Base-by-base conservation (phyloP, 2,329 filamentous ascomycete species). In the Polytolypa hystricis region DNA sequence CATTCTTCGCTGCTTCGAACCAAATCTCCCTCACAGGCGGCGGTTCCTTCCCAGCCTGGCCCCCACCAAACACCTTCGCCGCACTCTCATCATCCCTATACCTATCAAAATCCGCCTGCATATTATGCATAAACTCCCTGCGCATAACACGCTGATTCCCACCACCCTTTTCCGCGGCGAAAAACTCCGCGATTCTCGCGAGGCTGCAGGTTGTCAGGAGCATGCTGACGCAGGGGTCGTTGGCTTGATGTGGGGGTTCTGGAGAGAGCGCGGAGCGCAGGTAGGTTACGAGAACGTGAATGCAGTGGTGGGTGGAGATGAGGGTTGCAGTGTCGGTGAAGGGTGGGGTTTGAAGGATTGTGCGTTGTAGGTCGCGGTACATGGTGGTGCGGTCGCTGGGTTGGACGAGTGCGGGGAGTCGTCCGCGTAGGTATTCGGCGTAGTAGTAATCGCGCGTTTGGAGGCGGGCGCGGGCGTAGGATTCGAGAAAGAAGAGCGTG, bases 101-200 rank as follows among this genome's bases (percentile, higher is more conserved):
- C 19, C 42, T 41, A 28, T 47, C 56, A 44, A 56, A 56, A 38
- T 64, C 60, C n/a, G 51, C 47, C 34, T 62, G 51, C 37, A 64
- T 64, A 30, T 62, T 64, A 30, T 53, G 49, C 60, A 64, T 64
- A 40, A 64, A 64, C 20, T 60, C 56, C 42, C 55, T 64, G 17
- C 60, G 55, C 41, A 62, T 57, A 40, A 52, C 45, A 15, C 60
- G 54, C 40, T 60, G 59, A 37, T 52, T 62, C 4, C 60, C 59
- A 23, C 62, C 57, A 4, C 60, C 60, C 20, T 64, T 63, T 38
- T 64, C 61, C 0, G 61, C 61, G 2, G 60, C 62, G 45, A 64
- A 62, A 37, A 56, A 64, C 36, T 64, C 59, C 20, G 60, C 54
- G 5, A 62, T 54, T 3, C 60, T 57, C 15, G 45, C 44, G 28